Base-by-base conservation (phyloP, 1,284 basidiomycete species). In the Rhodotorula sp. region DNA sequence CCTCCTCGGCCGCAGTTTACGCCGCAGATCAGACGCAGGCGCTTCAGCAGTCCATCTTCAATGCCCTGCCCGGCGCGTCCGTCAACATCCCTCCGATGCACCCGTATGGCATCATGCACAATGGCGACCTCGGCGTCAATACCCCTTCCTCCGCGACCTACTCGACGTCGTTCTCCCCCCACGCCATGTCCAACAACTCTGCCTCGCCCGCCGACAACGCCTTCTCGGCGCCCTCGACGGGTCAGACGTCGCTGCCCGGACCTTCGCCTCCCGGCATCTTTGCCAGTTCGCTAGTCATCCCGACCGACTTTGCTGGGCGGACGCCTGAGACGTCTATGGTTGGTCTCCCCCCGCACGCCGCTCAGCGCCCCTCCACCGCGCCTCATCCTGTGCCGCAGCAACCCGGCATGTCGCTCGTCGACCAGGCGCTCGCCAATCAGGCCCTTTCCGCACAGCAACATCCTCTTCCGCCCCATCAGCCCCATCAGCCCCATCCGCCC, bases 141-240 rank as follows among this genome's bases (percentile, higher is more conserved):
- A 70, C 68, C 2, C 68, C 68, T 3, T 64, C 57, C 29, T 70
- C 68, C 15, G 59, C 32, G 7, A 64, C 64, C 17, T 62, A 66
- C 47, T 63, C 68, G 61, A 70, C 68, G 1, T 44, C 39, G 13
- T 44, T 70, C 29, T 70, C 68, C 3, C 68, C 68, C 13, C 68
- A 70, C 52, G 65, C 62, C 56, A 61, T 70, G 58, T 70, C 68
- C 27, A 63, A 59, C 19, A 52, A 60, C 34, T 70, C 68, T 5
- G 61, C 51, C 24, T 70, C 68, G 11, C 68, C 68, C 24, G 68
- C 68, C 61, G 68, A 70, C 20, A 71, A 66, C 54, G 66, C 70
- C 29, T 68, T 68, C 46, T 47, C 66, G 0, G 52, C 52, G 0
- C 56, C 63, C 13, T 36, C 58, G 5, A 64, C 67, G 9, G 62